Evolutionary conservation across 352 stramenopile genomes (phyloP).

Genomic region (Pythium pyrilobum): DNA sequence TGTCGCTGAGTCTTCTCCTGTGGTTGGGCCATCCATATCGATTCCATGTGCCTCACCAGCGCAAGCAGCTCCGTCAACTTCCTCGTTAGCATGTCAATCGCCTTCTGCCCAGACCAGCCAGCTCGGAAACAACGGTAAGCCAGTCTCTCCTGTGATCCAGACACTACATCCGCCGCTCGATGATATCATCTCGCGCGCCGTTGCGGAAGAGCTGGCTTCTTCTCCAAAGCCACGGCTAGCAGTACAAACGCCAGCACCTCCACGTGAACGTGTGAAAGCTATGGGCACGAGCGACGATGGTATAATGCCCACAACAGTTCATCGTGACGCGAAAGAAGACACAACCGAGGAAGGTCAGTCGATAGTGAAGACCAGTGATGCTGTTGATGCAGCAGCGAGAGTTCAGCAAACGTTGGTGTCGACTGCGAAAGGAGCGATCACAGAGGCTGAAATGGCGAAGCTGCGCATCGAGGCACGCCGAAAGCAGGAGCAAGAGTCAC

Average conservation of each 20-base stretch:
- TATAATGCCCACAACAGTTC: too few relatives aligned
- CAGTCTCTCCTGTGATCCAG: too few relatives aligned
- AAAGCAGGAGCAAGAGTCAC: constrained; percentile 46
- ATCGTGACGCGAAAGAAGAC: constrained; percentile 1
- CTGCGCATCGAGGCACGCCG: constrained; percentile 53
- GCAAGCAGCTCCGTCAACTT: too few relatives aligned
- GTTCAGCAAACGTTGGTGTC: constrained; percentile 34
- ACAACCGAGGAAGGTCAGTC: neutral
- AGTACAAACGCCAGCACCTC: too few relatives aligned
- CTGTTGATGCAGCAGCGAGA: constrained; percentile 4
- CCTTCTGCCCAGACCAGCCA: too few relatives aligned
- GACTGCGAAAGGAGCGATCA: constrained; percentile 51
- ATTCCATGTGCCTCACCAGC: neutral
- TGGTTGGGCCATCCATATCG: neutral
- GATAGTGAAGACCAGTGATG: too few relatives aligned
- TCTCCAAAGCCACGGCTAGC: neutral
- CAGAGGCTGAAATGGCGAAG: constrained; percentile 68
- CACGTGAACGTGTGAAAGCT: too few relatives aligned
- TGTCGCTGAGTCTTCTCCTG: too few relatives aligned
- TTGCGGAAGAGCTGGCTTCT: constrained; percentile 11
- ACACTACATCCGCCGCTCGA: constrained; percentile 8
- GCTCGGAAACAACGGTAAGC: neutral
- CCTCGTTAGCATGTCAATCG: too few relatives aligned
- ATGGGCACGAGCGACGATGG: too few relatives aligned
- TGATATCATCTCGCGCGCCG: constrained; percentile 21